Base-by-base conservation (phyloP, 495 filamentous ascomycete species). In the Tuber microsphaerosporum region DNA sequence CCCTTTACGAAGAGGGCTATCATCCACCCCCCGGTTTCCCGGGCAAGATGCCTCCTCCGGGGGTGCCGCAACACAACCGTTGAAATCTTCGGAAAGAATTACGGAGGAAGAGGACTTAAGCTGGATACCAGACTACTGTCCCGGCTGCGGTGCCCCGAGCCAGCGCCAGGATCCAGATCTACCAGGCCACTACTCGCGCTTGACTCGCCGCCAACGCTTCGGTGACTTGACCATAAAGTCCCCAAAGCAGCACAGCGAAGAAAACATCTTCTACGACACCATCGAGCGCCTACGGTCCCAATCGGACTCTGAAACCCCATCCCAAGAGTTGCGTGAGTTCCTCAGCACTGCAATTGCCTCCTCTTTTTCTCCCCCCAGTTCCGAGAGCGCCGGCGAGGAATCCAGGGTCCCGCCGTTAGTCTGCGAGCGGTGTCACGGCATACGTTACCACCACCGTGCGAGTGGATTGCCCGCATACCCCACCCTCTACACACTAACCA, bases 91-190 rank as follows among this genome's bases (percentile, higher is more conserved):
- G 17, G 44, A 14, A 65, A 8, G 3, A 65, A 34, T 34, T 34
- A 51, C 17, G 71, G 75, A 19, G 16, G 75, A 34, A 94, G 77
- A 88, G 86, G 74, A 84, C 86, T 77, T 84, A 79, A 20, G 83
- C 75, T 74, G 80, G 83, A 76, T 71, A 73, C 92, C 92, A 1
- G 76, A 82, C 6, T 86, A 88, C 79, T 99, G 95, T 82, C 89
- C 92, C 34, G 95, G 95, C 73, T 99, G 95, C 83, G 95, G 95
- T 70, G 96, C 94, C 44, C 88, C 91, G 74, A 88, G 91, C 71
- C 95, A 98, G 81, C 91, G 87, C 0, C 77, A 89, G 2, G 86
- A 90, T 37, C 86, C 90, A n/a, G 83, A 88, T 46, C 87, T 91
- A 79, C 88, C 94, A 1, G 95, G 95, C 65, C 97, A 89, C 84